Evolutionary conservation across 2,329 filamentous ascomycete species (phyloP).

Genomic region (Sarocladiaceae sp.): DNA sequence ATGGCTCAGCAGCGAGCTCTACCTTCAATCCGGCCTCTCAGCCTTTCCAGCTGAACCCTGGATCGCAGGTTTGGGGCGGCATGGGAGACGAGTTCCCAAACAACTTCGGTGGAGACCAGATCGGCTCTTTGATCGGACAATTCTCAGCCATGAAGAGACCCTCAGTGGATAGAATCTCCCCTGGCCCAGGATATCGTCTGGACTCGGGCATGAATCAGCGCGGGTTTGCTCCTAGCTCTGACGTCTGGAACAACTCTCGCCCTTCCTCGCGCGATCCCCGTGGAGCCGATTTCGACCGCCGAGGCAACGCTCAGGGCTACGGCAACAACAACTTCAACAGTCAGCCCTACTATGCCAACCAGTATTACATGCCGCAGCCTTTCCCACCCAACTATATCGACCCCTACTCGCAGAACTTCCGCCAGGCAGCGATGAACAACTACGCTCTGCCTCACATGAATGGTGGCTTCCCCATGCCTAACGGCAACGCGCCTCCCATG

Average conservation of each 20-base stretch:
- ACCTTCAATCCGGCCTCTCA: constrained; percentile 25
- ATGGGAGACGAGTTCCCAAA: constrained; percentile 12
- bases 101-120: constrained; percentile 21
- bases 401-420: constrained; percentile 28
- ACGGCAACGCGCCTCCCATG: constrained; percentile 20
- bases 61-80: constrained; percentile 39
- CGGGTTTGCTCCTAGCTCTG: constrained; percentile 23
- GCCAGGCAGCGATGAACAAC: constrained; percentile 23
- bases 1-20: constrained; percentile 9
- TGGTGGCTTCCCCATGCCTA: constrained; percentile 20
- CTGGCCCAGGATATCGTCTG: constrained; percentile 23
- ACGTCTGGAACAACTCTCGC: constrained; percentile 31
- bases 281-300: constrained; percentile 32
- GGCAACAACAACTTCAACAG: constrained; percentile 19
- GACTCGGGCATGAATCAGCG: constrained; percentile 20
- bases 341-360: constrained; percentile 23
- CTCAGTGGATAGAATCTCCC: constrained; percentile 33
- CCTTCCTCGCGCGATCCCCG: constrained; percentile 27
- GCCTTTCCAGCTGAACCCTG: constrained; percentile 41
- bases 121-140: constrained; percentile 21
- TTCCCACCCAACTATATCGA: constrained; percentile 29
- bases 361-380: constrained; percentile 26
- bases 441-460: constrained; percentile 27
- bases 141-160: constrained; percentile 26
- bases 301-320: constrained; percentile 26